These are phyloP conservation scores for Pseudogymnoascus sp. DNA, from an alignment of 2,329 filamentous ascomycete genomes.

Conservation along the genomic window DNA sequence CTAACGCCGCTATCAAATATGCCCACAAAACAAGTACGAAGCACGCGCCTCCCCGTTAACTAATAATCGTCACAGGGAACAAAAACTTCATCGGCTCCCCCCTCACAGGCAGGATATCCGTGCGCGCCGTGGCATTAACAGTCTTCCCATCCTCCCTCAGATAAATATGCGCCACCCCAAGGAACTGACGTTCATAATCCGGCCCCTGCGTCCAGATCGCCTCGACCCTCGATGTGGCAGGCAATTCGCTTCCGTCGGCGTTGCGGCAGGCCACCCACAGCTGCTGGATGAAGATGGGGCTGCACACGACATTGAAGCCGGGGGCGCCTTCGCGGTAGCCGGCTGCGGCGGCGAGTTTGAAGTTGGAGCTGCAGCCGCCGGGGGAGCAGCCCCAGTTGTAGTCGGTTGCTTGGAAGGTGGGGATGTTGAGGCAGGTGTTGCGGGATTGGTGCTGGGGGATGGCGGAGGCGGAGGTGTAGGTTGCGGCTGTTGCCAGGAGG, in stretches of 20 bases:
- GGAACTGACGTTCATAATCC: conserved; percentile 16
- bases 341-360: conserved; percentile 20
- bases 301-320: conserved; percentile 24
- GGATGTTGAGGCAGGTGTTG: background rate
- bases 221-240: conserved; percentile 16
- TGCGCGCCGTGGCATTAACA: background rate
- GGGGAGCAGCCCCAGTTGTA: conserved; percentile 21
- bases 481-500: background rate
- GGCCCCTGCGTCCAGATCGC: conserved; percentile 20
- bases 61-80: background rate
- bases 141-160: conserved; percentile 3
- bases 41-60: background rate
- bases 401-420: background rate
- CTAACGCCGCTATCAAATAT: background rate
- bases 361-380: conserved; percentile 21
- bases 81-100: background rate
- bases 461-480: background rate
- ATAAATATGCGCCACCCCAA: conserved; percentile 22
- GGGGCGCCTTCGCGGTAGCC: conserved; percentile 22
- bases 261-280: conserved; percentile 21
- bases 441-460: background rate
- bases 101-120: background rate
- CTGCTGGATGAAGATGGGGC: conserved; percentile 22
- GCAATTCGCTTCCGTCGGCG: conserved; percentile 10
- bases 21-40: background rate